Conservation (phyloP, 345 rosid species). For the Citrus mangshanensis region DNA sequence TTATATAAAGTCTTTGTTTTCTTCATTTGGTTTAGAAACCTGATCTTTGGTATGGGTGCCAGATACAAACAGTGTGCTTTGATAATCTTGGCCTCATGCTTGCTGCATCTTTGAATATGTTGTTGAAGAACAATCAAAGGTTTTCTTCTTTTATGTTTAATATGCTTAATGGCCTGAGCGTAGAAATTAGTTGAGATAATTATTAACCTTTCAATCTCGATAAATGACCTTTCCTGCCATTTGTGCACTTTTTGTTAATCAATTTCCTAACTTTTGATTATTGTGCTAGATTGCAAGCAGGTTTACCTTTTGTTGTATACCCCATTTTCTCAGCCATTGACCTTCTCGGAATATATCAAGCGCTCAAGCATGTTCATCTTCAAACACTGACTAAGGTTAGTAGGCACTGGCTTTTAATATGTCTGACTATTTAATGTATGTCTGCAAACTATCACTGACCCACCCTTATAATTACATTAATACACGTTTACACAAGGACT, state of each 20-base stretch:
- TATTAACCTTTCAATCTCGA: neutral
- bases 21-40: neutral
- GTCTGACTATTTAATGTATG: neutral
- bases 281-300: conserved; percentile 52
- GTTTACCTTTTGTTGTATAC: conserved; percentile 66
- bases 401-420: conserved; percentile 1
- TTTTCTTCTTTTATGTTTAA: conserved; percentile 15
- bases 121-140: conserved; percentile 62
- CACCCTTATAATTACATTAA: neutral
- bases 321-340: conserved; percentile 80
- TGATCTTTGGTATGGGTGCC: conserved; percentile 26
- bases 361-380: conserved; percentile 75
- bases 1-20: neutral
- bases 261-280: conserved; percentile 24
- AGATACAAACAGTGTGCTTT: conserved; percentile 76
- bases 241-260: conserved; percentile 4
- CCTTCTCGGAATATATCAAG: conserved; percentile 81
- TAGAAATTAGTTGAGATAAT: neutral
- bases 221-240: conserved; percentile 1
- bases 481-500: neutral
- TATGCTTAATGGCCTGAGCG: neutral
- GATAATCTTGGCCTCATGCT: conserved; percentile 69
- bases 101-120: conserved; percentile 56
- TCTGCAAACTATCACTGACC: neutral
- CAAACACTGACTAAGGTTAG: conserved; percentile 85